Base-by-base conservation (phyloP, 345 rosid genomes). In the Populus alba region DNA sequence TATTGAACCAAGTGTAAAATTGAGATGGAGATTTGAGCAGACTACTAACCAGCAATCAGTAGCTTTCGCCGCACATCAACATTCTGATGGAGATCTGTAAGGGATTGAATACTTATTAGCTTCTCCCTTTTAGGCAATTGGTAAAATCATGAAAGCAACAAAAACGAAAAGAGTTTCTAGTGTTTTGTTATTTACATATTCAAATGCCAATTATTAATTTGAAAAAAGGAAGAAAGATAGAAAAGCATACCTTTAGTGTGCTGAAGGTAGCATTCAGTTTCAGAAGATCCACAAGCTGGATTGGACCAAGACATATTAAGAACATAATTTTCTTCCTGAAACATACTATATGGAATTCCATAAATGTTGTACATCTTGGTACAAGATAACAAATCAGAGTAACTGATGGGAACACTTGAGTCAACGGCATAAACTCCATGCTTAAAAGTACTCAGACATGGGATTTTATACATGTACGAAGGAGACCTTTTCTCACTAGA, bases 321-420 rank as follows among this genome's bases (percentile, higher is more conserved):
- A 4, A 12, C 0, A 1, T 61, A 25, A 3, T 38, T 37, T 3
- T 22, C 15, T 9, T 13, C 18, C 0, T 0, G 0, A 2, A 59
- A 0, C 49, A 53, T 33, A 6, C 0, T 0, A 7, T 3, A 0
- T 20, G 75, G 22, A 70, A 71, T 0, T 53, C 29, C 7, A 7
- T 13, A 16, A n/a, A 45, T 18, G 49, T 63, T n/a, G 29, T 33
- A 17, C 75, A 78, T 78, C 80, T 62, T 70, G 51, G 75, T 78
- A 63, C 80, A 78, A 62, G 69, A 61, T 35, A 35, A 8, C 3
- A 71, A 63, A 5, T 10, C 3, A 4, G 15, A 6, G 10, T 47
- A 45, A 63, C 67, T 39, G 0, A 15, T 27, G 2, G 16, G 4
- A 43, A 3, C 0, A 6, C 0, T 9, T 1, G 43, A 0, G 1